These are phyloP conservation scores for Benincasa hispida DNA, from an alignment of 306 rosid genomes.

Conservation along the genomic window DNA sequence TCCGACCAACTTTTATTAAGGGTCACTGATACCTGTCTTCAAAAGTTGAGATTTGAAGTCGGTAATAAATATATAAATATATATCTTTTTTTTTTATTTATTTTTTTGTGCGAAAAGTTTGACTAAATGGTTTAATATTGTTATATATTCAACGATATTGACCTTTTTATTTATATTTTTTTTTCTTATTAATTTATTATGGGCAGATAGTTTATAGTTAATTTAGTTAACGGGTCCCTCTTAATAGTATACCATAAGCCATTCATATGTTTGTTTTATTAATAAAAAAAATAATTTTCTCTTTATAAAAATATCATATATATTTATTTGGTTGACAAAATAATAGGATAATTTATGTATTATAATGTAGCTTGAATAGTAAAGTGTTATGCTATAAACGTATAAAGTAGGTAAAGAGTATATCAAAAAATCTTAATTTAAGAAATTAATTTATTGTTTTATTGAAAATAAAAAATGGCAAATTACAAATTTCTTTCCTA, in stretches of 20 bases:
- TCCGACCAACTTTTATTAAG: background rate
- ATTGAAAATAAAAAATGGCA: no score
- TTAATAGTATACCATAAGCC: background rate
- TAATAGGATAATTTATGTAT: no score
- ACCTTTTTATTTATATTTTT: background rate
- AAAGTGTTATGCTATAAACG: no score
- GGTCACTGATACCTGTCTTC: background rate
- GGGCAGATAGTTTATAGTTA: background rate
- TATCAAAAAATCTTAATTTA: background rate
- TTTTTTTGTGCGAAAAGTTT: background rate
- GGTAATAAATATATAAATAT: background rate
- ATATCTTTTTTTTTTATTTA: background rate
- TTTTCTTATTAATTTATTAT: background rate
- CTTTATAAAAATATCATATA: no score
- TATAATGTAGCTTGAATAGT: no score
- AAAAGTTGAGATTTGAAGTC: slow-evolving; percentile 5
- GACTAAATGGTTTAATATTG: background rate
- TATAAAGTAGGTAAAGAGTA: no score
- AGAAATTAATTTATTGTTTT: background rate
- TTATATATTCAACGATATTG: background rate
- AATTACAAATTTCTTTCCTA: background rate
- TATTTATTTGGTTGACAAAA: no score
- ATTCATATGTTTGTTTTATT: background rate
- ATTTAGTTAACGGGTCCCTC: background rate
- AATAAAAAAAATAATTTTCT: background rate